Evolutionary conservation across 1,284 basidiomycete genomes (phyloP).

Genomic region (Amylostereum areolatum): DNA sequence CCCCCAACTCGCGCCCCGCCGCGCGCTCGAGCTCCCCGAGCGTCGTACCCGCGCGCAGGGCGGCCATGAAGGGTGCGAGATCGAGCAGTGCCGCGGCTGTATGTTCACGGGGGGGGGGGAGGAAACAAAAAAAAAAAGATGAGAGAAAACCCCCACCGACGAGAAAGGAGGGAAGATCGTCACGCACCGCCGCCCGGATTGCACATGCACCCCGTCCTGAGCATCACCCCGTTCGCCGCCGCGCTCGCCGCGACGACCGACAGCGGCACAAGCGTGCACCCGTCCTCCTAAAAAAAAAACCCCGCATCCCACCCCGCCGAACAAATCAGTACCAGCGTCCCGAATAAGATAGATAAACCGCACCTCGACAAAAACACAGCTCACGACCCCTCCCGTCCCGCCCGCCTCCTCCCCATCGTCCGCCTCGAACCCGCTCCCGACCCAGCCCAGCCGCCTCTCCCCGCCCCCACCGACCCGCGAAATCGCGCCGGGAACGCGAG

Average conservation of each 20-base stretch:
- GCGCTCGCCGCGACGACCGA: conserved; percentile 68
- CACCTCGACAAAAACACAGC: too few species aligned
- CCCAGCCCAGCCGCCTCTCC: background rate
- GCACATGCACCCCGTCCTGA: conserved; percentile 81
- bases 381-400: too few species aligned
- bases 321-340: too few species aligned
- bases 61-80: conserved; percentile 61
- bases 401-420: too few species aligned
- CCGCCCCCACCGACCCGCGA: background rate
- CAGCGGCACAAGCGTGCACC: conserved; percentile 60
- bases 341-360: too few species aligned
- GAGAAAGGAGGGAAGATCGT: background rate
- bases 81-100: conserved; percentile 62
- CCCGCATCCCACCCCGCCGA: too few species aligned
- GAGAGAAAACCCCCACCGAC: background rate
- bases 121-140: too few species aligned
- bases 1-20: conserved; percentile 65
- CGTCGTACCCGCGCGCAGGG: conserved; percentile 51
- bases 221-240: conserved; percentile 55
- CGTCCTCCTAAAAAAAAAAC: conserved; percentile 48
- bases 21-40: conserved; percentile 53
- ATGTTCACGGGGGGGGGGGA: too few species aligned
- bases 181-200: conserved; percentile 58
- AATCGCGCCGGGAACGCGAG: conserved; percentile 35
- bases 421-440: background rate